These are phyloP conservation scores for Cystobasidiopsis lactophilus DNA, from an alignment of 768 basidiomycete genomes.

Conservation along the genomic window DNA sequence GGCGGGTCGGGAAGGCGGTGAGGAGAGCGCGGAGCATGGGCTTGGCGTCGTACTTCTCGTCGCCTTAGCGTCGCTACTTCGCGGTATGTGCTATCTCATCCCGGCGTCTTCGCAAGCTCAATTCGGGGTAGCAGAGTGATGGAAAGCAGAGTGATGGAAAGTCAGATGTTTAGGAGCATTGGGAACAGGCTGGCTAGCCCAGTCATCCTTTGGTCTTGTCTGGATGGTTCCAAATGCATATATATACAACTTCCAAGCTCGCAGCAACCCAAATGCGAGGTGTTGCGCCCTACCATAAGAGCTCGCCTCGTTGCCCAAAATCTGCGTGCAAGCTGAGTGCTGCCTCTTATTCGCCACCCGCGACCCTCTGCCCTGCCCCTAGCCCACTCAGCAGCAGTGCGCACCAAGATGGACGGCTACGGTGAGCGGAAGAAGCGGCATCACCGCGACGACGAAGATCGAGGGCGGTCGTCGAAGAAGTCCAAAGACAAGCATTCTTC, in stretches of 20 bases:
- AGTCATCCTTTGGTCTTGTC: too few species aligned
- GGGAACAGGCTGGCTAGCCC: too few species aligned
- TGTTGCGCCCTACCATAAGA: background rate
- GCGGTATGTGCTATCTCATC: background rate
- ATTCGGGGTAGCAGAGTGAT: background rate
- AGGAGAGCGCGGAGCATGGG: constrained; percentile 81
- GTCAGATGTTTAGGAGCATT: background rate
- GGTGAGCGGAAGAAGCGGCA: background rate
- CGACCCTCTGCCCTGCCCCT: too few species aligned
- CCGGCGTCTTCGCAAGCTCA: background rate
- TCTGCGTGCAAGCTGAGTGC: too few species aligned
- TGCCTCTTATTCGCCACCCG: too few species aligned
- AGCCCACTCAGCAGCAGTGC: background rate
- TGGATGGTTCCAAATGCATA: too few species aligned
- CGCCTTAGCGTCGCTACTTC: background rate
- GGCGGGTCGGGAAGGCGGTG: constrained; percentile 58
- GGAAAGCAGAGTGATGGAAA: background rate
- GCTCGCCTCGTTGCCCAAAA: too few species aligned
- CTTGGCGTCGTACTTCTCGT: constrained; percentile 31
- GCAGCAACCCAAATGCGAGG: background rate
- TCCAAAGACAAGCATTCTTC: background rate
- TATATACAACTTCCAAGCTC: too few species aligned
- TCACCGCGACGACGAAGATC: background rate
- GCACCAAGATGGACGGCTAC: background rate
- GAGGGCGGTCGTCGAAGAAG: background rate